Conservation (phyloP, 257 asterid genomes). For the Nicotiana otophora region DNA sequence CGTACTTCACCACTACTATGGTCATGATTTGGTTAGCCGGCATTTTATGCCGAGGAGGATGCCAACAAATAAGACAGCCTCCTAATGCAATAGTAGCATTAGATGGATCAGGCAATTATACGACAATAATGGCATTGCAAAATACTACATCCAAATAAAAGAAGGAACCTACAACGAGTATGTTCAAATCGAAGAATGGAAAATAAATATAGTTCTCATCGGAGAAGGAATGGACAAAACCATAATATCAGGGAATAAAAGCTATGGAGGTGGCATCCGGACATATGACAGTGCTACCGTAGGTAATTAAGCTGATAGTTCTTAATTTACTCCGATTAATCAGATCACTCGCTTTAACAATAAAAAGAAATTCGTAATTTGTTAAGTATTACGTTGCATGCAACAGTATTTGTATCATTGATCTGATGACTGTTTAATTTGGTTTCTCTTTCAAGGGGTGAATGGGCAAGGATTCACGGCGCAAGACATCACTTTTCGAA, state of each 20-base stretch:
- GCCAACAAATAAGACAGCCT: not conserved
- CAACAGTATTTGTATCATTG: not conserved
- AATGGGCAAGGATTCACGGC: constrained; percentile 2
- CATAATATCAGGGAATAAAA: constrained; percentile 1
- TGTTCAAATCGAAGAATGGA: not conserved
- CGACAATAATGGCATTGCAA: not conserved
- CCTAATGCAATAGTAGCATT: not conserved
- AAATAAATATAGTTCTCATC: constrained; percentile 1
- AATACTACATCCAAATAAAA: not conserved
- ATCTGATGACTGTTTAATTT: not conserved
- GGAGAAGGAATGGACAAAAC: constrained; percentile 17
- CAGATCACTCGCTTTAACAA: not conserved
- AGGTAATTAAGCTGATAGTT: not conserved
- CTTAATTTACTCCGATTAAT: not conserved
- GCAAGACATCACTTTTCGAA: not conserved
- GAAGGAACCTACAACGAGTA: not conserved
- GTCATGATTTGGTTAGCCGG: too few species aligned
- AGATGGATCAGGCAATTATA: constrained; percentile 10
- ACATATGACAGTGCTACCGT: not conserved
- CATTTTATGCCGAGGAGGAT: too few species aligned
- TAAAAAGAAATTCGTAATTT: too few species aligned
- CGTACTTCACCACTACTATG: too few species aligned
- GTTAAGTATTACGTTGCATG: too few species aligned
- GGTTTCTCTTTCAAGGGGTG: not conserved
- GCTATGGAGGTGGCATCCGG: not conserved